Evolutionary conservation across 2,329 filamentous ascomycete species (phyloP).

Genomic region (Paecilomyces niveus): DNA sequence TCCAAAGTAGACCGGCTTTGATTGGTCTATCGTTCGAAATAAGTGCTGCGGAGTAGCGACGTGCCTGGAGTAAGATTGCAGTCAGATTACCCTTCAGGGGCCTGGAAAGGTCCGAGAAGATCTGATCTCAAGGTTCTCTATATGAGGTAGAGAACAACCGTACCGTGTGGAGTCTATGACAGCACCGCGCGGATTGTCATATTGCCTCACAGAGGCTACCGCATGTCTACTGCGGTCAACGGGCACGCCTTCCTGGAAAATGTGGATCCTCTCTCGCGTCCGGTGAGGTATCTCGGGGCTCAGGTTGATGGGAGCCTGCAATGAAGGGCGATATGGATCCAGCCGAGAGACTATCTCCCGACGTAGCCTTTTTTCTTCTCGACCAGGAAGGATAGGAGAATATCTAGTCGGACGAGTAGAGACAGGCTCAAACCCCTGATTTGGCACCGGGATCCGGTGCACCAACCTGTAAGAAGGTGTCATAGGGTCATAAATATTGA

Average conservation of each 20-base stretch:
- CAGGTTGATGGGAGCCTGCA: background rate
- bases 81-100: background rate
- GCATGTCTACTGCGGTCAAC: constrained; percentile 2
- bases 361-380: background rate
- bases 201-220: constrained; percentile 9
- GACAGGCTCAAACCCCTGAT: constrained; percentile 1
- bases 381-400: background rate
- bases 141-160: constrained; percentile 4
- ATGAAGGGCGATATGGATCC: background rate
- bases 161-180: constrained; percentile 16
- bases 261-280: background rate
- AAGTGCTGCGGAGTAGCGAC: constrained; percentile 6
- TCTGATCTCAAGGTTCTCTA: background rate
- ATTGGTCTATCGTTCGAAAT: constrained; percentile 13
- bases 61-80: background rate
- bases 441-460: constrained; percentile 10
- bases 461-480: constrained; percentile 11
- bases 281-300: background rate
- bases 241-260: background rate
- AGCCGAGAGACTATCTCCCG: background rate
- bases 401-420: background rate
- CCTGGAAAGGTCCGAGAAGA: background rate
- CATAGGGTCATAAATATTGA: constrained; percentile 20
- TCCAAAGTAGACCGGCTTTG: constrained; percentile 16
- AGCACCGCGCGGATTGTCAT: constrained; percentile 9